These are phyloP conservation scores for Tolypocladium guangdongense DNA, from an alignment of 2,329 filamentous ascomycete genomes.

Conservation along the genomic window DNA sequence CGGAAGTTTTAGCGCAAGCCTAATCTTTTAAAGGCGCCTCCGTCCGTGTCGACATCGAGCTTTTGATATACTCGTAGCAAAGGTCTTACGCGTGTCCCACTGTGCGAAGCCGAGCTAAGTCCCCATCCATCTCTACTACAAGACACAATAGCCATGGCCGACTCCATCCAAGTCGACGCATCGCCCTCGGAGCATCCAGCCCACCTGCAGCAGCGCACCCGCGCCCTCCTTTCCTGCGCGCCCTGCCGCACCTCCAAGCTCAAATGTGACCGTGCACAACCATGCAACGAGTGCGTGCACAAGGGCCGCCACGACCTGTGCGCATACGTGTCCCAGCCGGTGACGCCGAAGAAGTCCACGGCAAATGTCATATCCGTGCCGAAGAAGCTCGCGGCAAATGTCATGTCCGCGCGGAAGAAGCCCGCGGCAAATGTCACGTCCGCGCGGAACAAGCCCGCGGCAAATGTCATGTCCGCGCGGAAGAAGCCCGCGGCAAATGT, in stretches of 20 bases:
- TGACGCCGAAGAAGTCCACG: slow-evolving; percentile 27
- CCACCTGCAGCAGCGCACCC: slow-evolving; percentile 28
- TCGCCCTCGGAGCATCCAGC: slow-evolving; percentile 6
- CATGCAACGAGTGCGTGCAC: slow-evolving; percentile 42
- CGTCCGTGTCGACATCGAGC: background rate
- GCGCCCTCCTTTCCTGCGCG: slow-evolving; percentile 40
- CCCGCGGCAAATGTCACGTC: too few relatives aligned
- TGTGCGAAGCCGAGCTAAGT: background rate
- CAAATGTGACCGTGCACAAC: slow-evolving; percentile 42
- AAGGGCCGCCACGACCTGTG: slow-evolving; percentile 35
- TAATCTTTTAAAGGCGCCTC: too few relatives aligned
- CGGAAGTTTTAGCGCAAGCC: too few relatives aligned
- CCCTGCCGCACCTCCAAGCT: slow-evolving; percentile 43
- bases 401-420: too few relatives aligned
- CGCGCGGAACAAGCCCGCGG: too few relatives aligned
- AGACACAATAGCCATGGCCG: background rate
- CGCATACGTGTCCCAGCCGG: slow-evolving; percentile 35
- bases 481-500: too few relatives aligned
- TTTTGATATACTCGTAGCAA: background rate
- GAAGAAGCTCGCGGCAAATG: too few relatives aligned
- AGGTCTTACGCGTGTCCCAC: background rate
- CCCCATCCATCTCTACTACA: background rate
- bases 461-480: too few relatives aligned
- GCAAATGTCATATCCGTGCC: slow-evolving; percentile 41
- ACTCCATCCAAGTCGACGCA: slow-evolving; percentile 11